Base-by-base conservation (phyloP, 257 asterid species). In the Perilla frutescens region DNA sequence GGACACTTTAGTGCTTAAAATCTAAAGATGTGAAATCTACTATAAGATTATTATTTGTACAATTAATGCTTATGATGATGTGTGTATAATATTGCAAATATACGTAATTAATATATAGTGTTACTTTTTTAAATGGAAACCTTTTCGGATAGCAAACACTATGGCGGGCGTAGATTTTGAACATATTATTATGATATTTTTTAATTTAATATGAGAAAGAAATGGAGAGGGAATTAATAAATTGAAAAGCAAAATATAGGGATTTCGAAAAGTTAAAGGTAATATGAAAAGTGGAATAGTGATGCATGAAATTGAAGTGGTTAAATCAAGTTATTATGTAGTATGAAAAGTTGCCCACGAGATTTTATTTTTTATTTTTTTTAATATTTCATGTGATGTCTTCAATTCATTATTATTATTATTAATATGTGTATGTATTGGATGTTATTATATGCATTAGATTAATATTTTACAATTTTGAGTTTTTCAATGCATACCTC, bases 211-310 rank as follows among this genome's bases (percentile, higher is more conserved):
- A 20, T 20, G 26, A 20, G 26, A 20, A 20, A 20, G 26, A 10
- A 7, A 3, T 7, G 20, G 1, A 37, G 4, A 4, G 1, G 3
- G 13, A 36, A 54, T 6, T 14, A 75, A 47, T 7, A 14, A 62
- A 43, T 37, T 2, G 53, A 14, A 60, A 47, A 49, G 29, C 37
- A 55, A 53, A n/a, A 36, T 13, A 2, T 36, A 56, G 45, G 58
- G 55, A 10, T 32, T 71, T 71, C 1, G 5, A 13, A 66, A 71
- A 70, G 26, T 50, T 57, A 70, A 49, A 62, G 63, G 70, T 5
- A 26, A 69, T 11, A 61, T 3, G 26, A 40, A 75, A 71, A 47
- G 45, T 82, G 66, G 58, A 62, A 71, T 47, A 29, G 70, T 26
- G 54, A 43, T 55, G 15, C 47, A 64, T 57, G 75, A 13, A 32